These are phyloP conservation scores for Floccularia luteovirens DNA, from an alignment of 768 basidiomycete genomes.

Conservation along the genomic window DNA sequence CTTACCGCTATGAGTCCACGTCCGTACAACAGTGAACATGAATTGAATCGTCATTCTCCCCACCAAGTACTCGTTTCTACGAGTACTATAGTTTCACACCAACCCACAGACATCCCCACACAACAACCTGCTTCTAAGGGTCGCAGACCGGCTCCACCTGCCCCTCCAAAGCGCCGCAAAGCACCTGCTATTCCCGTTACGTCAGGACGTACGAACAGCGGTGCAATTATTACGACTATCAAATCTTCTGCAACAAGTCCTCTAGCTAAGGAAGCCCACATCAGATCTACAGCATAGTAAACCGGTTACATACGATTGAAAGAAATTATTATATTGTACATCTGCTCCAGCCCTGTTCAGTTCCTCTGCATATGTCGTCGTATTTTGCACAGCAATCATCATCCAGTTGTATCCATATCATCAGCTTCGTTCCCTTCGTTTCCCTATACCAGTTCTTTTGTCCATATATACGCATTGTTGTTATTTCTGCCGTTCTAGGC, in stretches of 20 bases:
- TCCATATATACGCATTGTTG: too few species aligned
- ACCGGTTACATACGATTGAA: too few species aligned
- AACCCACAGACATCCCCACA: not conserved
- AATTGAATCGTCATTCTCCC: constrained; percentile 7
- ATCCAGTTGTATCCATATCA: too few species aligned
- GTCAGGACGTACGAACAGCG: constrained; percentile 37
- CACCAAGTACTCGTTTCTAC: constrained; percentile 1
- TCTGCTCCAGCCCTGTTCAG: too few species aligned
- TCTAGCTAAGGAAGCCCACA: constrained; percentile 21
- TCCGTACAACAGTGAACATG: constrained; percentile 9
- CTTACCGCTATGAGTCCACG: not conserved
- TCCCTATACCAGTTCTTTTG: too few species aligned
- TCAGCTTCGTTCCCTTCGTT: too few species aligned
- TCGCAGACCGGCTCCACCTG: constrained; percentile 54
- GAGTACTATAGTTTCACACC: not conserved
- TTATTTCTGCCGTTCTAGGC: too few species aligned
- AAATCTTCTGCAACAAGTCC: constrained; percentile 32
- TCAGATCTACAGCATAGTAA: too few species aligned
- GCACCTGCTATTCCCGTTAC: constrained; percentile 69
- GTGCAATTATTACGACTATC: constrained; percentile 55
- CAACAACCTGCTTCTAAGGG: constrained; percentile 15
- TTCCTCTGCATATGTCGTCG: too few species aligned
- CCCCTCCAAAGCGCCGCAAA: constrained; percentile 60
- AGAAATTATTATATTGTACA: too few species aligned
- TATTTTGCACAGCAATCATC: too few species aligned